Conservation (phyloP, 225 moss, liverwort and hornwort genomes). For the Thuidium tamariscinum region DNA sequence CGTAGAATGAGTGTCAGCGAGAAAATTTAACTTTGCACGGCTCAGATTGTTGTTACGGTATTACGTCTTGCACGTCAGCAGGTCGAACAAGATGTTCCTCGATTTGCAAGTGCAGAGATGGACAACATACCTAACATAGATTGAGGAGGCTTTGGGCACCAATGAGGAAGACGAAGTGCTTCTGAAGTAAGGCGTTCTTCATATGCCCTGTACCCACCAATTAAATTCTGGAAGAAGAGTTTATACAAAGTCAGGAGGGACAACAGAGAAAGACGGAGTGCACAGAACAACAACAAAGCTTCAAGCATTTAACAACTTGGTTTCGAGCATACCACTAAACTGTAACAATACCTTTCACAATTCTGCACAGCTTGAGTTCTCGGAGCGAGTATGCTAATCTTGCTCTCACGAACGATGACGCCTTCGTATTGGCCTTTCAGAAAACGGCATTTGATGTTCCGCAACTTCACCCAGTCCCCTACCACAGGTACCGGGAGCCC, state of each 20-base stretch:
- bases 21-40: neutral
- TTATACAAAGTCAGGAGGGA: neutral
- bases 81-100: neutral
- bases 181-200: slow-evolving; percentile 50
- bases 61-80: neutral
- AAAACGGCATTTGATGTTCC: slow-evolving; percentile 62
- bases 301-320: neutral
- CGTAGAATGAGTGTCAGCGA: neutral
- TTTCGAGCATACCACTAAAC: neutral
- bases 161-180: slow-evolving; percentile 63
- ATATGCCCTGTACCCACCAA: slow-evolving; percentile 44
- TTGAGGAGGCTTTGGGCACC: slow-evolving; percentile 58
- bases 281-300: neutral
- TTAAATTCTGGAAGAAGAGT: neutral
- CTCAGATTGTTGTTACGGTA: neutral
- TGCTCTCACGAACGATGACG: slow-evolving; percentile 53
- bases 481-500: slow-evolving; percentile 32
- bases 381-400: slow-evolving; percentile 61
- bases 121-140: slow-evolving; percentile 68
- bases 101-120: neutral
- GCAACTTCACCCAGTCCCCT: slow-evolving; percentile 90
- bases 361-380: slow-evolving; percentile 52
- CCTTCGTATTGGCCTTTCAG: slow-evolving; percentile 59
- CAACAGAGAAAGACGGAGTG: neutral
- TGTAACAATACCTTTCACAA: slow-evolving; percentile 50